These are phyloP conservation scores for Wickerhamomyces hampshirensis DNA, from an alignment of 805 yeast genomes.

Conservation along the genomic window DNA sequence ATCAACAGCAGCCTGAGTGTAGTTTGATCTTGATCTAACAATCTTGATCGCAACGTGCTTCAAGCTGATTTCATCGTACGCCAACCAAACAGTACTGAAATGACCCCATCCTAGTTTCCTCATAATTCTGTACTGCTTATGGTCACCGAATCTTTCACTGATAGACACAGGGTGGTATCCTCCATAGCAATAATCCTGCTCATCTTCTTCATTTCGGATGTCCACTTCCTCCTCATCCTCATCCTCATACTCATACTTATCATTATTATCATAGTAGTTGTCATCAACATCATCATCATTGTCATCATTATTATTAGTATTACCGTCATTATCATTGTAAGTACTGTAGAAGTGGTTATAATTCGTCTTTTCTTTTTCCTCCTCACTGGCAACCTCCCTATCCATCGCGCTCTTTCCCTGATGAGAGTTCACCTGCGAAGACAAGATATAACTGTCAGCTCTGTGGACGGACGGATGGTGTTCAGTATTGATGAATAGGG, in stretches of 20 bases:
- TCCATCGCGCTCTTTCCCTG: neutral
- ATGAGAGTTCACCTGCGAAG: constrained; percentile 6
- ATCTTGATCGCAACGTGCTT: constrained; percentile 59
- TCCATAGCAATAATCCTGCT: constrained; percentile 49
- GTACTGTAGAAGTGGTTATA: neutral
- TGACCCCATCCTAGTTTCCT: constrained; percentile 71
- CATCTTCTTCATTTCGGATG: constrained; percentile 40
- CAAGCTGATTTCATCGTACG: constrained; percentile 32
- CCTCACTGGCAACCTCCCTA: neutral
- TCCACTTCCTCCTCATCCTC: constrained; percentile 6
- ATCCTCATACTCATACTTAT: constrained; percentile 1
- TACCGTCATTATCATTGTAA: neutral
- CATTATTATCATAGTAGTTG: neutral
- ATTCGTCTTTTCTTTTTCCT: neutral
- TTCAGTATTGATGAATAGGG: constrained; percentile 14
- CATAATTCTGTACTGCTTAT: constrained; percentile 40
- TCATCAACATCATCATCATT: neutral
- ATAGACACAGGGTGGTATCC: constrained; percentile 62
- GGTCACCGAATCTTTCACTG: constrained; percentile 47
- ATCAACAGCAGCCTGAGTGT: constrained; percentile 60
- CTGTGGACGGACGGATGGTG: constrained; percentile 18
- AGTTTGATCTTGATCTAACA: constrained; percentile 48
- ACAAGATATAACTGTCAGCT: too few relatives aligned
- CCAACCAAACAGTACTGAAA: constrained; percentile 69
- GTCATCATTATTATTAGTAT: neutral